Evolutionary conservation across 441 rosid species (phyloP).

Genomic region (Francoa sonchifolia): DNA sequence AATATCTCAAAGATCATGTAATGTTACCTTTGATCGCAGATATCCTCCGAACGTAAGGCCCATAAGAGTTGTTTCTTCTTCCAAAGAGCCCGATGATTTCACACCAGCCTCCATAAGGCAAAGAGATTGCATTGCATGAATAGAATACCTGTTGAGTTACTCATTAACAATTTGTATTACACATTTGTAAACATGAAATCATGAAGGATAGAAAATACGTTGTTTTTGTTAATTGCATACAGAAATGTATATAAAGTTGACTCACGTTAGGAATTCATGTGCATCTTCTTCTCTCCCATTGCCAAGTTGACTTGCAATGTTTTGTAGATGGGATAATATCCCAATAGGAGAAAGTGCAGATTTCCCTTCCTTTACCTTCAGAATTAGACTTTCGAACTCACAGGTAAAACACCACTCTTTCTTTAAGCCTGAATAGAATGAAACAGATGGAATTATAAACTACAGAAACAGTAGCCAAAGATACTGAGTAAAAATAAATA

Average conservation of each 20-base stretch:
- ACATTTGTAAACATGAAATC: constrained; percentile 8
- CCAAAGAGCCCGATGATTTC: constrained; percentile 25
- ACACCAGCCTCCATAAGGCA: constrained; percentile 56
- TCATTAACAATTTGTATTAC: constrained; percentile 2
- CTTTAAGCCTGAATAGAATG: constrained; percentile 39
- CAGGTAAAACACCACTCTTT: constrained; percentile 84
- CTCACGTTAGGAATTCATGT: constrained; percentile 88
- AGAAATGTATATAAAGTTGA: constrained; percentile 6
- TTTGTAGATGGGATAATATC: constrained; percentile 59
- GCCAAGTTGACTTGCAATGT: constrained; percentile 61
- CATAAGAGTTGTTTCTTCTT: constrained; percentile 71
- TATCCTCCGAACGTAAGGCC: constrained; percentile 92
- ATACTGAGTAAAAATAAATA: constrained; percentile 3
- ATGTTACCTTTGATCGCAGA: constrained; percentile 70
- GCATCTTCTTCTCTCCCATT: constrained; percentile 95
- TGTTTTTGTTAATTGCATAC: background rate
- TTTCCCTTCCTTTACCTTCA: constrained; percentile 55
- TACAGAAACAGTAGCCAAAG: background rate
- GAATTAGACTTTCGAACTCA: constrained; percentile 64
- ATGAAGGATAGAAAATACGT: constrained; percentile 3
- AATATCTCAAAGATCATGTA: background rate
- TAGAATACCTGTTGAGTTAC: constrained; percentile 50
- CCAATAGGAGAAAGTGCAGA: constrained; percentile 57
- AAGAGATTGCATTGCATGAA: constrained; percentile 84
- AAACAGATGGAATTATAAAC: constrained; percentile 3